phyloP scores from a whole-genome alignment of 2,329 filamentous ascomycete species.

The Lanzia echinophila region DNA sequence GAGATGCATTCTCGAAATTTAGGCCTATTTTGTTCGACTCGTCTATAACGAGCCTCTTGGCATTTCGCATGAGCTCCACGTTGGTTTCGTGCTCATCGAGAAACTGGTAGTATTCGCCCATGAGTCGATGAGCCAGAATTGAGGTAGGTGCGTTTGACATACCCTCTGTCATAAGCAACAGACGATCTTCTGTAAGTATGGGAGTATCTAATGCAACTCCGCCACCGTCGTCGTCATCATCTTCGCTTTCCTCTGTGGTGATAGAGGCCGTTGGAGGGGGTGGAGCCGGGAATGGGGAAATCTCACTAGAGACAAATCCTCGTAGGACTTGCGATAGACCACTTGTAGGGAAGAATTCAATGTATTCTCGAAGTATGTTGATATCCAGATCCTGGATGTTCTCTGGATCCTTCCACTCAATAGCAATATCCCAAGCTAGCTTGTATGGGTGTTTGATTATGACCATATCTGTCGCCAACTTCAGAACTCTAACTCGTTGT shows the following conservation, averaged over 20 bases:
- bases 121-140: slow-evolving; percentile 73
- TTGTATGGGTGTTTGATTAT: slow-evolving; percentile 88
- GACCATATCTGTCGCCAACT: slow-evolving; percentile 85
- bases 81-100: slow-evolving; percentile 80
- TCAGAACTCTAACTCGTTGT: slow-evolving; percentile 67
- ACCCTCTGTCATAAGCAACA: slow-evolving; percentile 74
- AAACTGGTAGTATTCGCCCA: slow-evolving; percentile 75
- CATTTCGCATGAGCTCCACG: slow-evolving; percentile 73
- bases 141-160: slow-evolving; percentile 59
- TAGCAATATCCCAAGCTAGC: slow-evolving; percentile 81
- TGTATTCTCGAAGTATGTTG: slow-evolving; percentile 72
- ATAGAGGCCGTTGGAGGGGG: slow-evolving; percentile 28
- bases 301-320: slow-evolving; percentile 73
- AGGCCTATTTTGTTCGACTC: slow-evolving; percentile 64
- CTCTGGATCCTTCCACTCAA: slow-evolving; percentile 83
- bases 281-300: slow-evolving; percentile 68
- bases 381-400: slow-evolving; percentile 71
- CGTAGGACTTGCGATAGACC: slow-evolving; percentile 77
- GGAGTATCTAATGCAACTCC: slow-evolving; percentile 46
- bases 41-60: slow-evolving; percentile 51
- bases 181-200: slow-evolving; percentile 67
- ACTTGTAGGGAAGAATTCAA: slow-evolving; percentile 73
- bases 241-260: slow-evolving; percentile 42
- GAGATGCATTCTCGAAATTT: slow-evolving; percentile 59
- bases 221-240: slow-evolving; percentile 52